A percentile compares a stretch with the other conserved stretches of the same genome.
phyloP scores from a whole-genome alignment of 805 yeast genomes.

The Monosporozyma yasuniensis region DNA sequence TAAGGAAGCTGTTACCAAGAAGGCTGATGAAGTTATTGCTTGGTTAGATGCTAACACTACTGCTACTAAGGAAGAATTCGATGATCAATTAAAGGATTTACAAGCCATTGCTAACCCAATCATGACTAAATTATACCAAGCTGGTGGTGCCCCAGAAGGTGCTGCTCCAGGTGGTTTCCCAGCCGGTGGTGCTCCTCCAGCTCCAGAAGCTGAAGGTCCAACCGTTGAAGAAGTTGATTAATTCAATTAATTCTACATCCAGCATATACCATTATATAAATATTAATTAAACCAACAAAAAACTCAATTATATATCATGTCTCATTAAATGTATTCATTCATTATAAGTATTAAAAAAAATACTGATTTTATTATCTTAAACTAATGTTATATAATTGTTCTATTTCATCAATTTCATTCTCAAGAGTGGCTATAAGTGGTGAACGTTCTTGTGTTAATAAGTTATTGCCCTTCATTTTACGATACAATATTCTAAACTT shows the following conservation, averaged over 20 bases:
- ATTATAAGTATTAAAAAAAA: not conserved
- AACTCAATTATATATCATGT: not conserved
- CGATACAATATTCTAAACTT: not conserved
- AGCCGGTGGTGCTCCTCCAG: constrained; percentile 50
- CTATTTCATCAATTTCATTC: not conserved
- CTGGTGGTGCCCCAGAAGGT: constrained; percentile 76
- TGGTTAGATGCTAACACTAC: constrained; percentile 93
- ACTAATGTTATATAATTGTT: not conserved
- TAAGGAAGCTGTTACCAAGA: constrained; percentile 66
- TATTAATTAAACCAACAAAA: not conserved
- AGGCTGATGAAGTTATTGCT: constrained; percentile 72
- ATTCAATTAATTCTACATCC: constrained; percentile 7
- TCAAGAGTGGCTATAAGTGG: not conserved
- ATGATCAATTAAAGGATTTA: constrained; percentile 92
- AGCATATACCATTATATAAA: not conserved
- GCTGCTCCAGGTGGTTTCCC: constrained; percentile 57
- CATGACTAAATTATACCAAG: constrained; percentile 93
- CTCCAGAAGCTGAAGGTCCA: constrained; percentile 57
- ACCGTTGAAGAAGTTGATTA: constrained; percentile 79
- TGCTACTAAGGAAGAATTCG: constrained; percentile 86
- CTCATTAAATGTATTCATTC: not conserved
- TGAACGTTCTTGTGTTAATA: not conserved
- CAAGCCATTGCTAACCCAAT: constrained; percentile 95
- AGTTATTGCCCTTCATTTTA: not conserved
- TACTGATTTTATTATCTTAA: not conserved